Base-by-base conservation (phyloP, 768 basidiomycete genomes). In the Suillus cothurnatus region DNA sequence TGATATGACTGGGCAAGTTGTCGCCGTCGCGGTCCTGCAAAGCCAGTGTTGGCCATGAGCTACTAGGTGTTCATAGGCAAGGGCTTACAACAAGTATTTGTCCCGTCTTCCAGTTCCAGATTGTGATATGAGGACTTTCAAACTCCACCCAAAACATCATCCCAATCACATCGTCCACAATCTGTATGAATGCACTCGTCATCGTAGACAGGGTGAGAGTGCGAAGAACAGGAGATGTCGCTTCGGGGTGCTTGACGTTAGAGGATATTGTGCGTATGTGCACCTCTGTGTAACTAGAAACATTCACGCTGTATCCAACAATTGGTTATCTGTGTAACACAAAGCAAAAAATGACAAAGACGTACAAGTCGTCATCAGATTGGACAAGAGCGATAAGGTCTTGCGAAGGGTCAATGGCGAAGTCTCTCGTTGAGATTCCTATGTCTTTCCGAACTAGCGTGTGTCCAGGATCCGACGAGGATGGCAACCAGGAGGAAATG, bases 331-430 rank as follows among this genome's bases (percentile, higher is more conserved):
- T 28, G 12, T 41, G 26, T 6, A 19, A 11, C 14, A 3, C 26
- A 14, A 4, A 43, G 6, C 32, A 26, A 36, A 28, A 31, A 0
- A 60, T 6, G 23, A 21, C 19, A 2, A 11, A 23, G 49, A 69
- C 71, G 43, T 19, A 76, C 73, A 69, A 34, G 8, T 41, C 64
- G 4, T 66, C 71, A 34, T 72, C 71, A 31, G 71, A 70, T 60
- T 71, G 71, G 19, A 86, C 72, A 19, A 85, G 71, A 9, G 83
- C 80, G 43, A 88, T 76, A 55, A 89, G 69, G 67, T 89, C 86
- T 71, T 89, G 88, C 6, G 85, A 81, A 1, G 88, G 87, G 68
- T 89, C 88, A n/a, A 89, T 83, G 0, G 85, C 86, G 65, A 89
- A 87, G 69, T 89, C 88, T 52, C 84, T 78, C 45, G 81, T 78